Evolutionary conservation across 805 yeast species (phyloP), one percentile per base, ranked within the genome.

Genomic region (Zygotorulaspora sp.): DNA sequence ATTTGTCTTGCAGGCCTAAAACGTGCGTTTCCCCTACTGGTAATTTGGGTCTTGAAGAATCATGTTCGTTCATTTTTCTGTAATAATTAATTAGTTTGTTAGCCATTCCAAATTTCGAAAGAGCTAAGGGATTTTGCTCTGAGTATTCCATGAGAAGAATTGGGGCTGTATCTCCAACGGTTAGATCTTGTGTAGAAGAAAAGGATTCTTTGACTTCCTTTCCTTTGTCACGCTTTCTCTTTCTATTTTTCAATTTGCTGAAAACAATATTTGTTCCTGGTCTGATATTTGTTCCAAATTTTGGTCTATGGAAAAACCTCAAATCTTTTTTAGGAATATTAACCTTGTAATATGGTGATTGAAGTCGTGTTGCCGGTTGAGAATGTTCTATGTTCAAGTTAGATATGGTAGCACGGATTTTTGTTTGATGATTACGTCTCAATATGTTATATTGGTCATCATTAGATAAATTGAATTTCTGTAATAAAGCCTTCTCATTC

Each of bases 91-190:
- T 84, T 42, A 92, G 65, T 57, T 90, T 92, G 30, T 89, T 82
- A 6, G 96, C 94, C 98, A 92, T 92, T 42, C 98, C 98, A 59
- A 83, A 86, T 43, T 85, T 86, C 3, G 90, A 83, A 20, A 92
- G 64, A 1, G 85, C 82, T 30, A 79, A 64, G 1, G 98, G 98
- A 36, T 70, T 69, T 60, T 92, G 95, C 58, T 92, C 98, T 9
- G 92, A 76, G 57, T 90, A 92, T 57, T 92, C 98, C 70, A 88
- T 68, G 36, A 85, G 69, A 43, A 87, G 77, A 11, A 86, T 71
- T 10, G 79, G 77, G 0, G 87, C 88, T 2, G 86, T 74, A 55
- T 92, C 98, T 21, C 95, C 87, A 5, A 82, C 57, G 0, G 97
- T 80, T 40, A 92, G 67, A 57, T 89, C 97, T 3, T 77, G 67